A percentile compares a stretch with the other conserved stretches of the same genome.
These are phyloP conservation scores for Botrytis medusae DNA, from an alignment of 2,329 filamentous ascomycete species.

Conservation along the genomic window DNA sequence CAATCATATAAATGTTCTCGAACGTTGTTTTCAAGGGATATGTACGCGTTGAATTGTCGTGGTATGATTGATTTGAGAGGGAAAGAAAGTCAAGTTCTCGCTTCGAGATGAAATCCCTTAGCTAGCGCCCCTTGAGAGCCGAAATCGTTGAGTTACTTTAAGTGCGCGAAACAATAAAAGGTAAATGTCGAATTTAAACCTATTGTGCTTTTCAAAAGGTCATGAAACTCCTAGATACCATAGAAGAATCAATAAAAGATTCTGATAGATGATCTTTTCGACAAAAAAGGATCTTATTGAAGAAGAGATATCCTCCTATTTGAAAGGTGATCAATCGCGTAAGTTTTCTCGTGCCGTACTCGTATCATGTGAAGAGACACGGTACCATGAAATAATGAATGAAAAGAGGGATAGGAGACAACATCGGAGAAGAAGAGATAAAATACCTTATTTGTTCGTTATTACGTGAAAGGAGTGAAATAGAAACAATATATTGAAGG, in stretches of 20 bases:
- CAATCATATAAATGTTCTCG: conserved; percentile 28
- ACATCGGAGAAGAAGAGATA: background rate
- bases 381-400: background rate
- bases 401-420: conserved; percentile 3
- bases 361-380: conserved; percentile 16
- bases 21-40: conserved; percentile 26
- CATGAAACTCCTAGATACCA: background rate
- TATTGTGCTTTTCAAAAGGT: background rate
- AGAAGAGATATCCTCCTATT: conserved; percentile 12
- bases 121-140: conserved; percentile 23
- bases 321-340: conserved; percentile 13
- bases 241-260: background rate
- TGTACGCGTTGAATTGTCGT: conserved; percentile 29
- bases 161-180: conserved; percentile 15
- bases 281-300: background rate
- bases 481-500: background rate
- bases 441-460: background rate
- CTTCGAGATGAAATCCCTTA: conserved; percentile 21
- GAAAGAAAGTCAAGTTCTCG: conserved; percentile 27
- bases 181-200: background rate
- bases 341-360: conserved; percentile 17
- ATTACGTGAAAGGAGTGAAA: background rate
- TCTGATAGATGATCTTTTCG: background rate
- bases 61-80: conserved; percentile 22
- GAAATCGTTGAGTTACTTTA: background rate